These are phyloP conservation scores for Glycyrrhiza uralensis DNA, from an alignment of 306 rosid species.

Conservation along the genomic window DNA sequence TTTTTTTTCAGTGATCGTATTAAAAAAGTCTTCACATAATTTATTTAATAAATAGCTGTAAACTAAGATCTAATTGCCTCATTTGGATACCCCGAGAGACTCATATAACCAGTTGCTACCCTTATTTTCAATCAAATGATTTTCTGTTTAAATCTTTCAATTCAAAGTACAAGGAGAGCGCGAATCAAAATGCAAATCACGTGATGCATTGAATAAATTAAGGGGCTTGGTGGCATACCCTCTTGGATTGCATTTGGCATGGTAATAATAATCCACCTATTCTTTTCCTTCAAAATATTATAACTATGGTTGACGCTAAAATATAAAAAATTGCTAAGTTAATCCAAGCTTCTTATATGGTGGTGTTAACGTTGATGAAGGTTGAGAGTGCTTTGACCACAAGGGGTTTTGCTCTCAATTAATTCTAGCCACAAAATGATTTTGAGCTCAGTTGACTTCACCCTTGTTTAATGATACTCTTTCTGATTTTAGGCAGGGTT, in stretches of 20 bases:
- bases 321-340: not conserved
- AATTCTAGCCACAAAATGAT: conserved; percentile 21
- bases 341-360: not conserved
- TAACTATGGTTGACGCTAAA: not conserved
- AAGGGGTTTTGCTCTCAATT: conserved; percentile 12
- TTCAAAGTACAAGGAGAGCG: not conserved
- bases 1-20: no score
- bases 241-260: not conserved
- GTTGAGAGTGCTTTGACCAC: conserved; percentile 37
- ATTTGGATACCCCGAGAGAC: no score
- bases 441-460: conserved; percentile 21
- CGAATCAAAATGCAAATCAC: conserved; percentile 32
- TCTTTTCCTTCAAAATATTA: not conserved
- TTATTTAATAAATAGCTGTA: no score
- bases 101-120: no score
- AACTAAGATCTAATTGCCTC: no score
- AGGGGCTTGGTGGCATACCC: not conserved
- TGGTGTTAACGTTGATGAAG: conserved; percentile 11
- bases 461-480: not conserved
- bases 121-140: no score
- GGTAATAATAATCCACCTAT: conserved; percentile 25
- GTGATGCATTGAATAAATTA: conserved; percentile 30
- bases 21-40: no score
- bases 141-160: no score
- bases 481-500: not conserved